Conservation (phyloP, 257 asterid species). For the Scutellaria baicalensis region DNA sequence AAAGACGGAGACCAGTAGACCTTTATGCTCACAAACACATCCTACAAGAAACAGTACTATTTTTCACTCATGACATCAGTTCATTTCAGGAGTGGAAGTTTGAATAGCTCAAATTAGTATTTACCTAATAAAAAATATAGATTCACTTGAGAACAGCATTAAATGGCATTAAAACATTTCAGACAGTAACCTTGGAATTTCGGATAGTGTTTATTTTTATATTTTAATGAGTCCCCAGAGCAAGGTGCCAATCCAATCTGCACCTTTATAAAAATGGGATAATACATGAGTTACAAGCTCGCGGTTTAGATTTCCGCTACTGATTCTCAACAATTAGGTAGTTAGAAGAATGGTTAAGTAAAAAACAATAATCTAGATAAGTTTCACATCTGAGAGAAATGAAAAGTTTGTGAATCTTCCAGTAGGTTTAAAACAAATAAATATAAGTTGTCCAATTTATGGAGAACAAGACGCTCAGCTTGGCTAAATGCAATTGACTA, state of each 20-base stretch:
- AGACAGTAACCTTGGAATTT: neutral
- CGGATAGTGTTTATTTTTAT: neutral
- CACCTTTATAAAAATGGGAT: too few species aligned
- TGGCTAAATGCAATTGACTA: neutral
- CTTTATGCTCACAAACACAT: neutral
- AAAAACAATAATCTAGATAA: neutral
- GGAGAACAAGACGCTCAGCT: neutral
- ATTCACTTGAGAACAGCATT: neutral
- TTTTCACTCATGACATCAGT: neutral
- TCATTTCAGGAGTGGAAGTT: neutral
- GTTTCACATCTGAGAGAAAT: neutral
- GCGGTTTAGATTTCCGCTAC: too few species aligned
- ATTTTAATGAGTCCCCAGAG: too few species aligned
- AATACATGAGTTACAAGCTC: too few species aligned
- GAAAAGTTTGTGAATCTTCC: neutral
- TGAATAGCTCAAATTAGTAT: neutral
- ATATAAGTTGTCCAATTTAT: neutral
- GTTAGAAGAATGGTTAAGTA: neutral
- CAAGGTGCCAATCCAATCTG: too few species aligned
- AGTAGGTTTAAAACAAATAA: neutral
- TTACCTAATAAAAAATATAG: neutral
- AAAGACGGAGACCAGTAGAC: neutral
- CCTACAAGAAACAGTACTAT: neutral
- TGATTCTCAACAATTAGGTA: neutral
- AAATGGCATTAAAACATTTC: neutral